These are phyloP conservation scores for Nakazawaea laoshanensis DNA, from an alignment of 805 yeast species.

Conservation along the genomic window DNA sequence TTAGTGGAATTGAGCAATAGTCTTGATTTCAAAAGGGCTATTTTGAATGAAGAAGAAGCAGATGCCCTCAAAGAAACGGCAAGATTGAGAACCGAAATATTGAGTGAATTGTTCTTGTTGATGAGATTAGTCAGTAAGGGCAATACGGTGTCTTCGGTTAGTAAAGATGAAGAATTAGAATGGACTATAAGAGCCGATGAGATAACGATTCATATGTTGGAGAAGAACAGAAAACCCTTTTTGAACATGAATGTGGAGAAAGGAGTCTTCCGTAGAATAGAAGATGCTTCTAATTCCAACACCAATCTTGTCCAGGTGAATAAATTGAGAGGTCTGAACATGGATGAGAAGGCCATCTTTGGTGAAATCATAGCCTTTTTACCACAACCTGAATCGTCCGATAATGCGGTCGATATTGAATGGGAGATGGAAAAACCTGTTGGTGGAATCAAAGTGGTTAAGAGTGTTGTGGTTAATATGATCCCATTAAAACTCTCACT, in stretches of 20 bases:
- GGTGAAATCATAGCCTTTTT: conserved; percentile 66
- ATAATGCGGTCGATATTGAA: conserved; percentile 31
- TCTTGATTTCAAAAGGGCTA: conserved; percentile 37
- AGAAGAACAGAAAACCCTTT: conserved; percentile 51
- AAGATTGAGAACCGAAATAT: conserved; percentile 24
- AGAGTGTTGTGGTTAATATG: conserved; percentile 47
- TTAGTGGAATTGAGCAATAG: conserved; percentile 35
- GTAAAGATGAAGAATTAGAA: conserved; percentile 34
- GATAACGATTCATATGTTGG: conserved; percentile 62
- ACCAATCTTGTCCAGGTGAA: conserved; percentile 49
- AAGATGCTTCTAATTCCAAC: conserved; percentile 59
- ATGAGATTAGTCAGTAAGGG: conserved; percentile 28
- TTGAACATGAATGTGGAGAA: conserved; percentile 61
- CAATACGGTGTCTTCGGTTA: conserved; percentile 11
- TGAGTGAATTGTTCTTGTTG: conserved; percentile 33
- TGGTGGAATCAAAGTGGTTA: conserved; percentile 85
- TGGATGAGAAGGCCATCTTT: conserved; percentile 46
- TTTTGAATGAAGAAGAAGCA: conserved; percentile 38
- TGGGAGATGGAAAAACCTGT: conserved; percentile 86
- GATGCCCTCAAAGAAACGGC: conserved; percentile 30
- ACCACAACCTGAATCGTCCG: conserved; percentile 12
- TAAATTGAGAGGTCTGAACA: conserved; percentile 62
- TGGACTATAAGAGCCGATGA: conserved; percentile 63
- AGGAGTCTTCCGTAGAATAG: conserved; percentile 52
- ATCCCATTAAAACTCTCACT: conserved; percentile 65